Conservation (phyloP, 2,329 filamentous ascomycete genomes). For the Talaromyces sp. region DNA sequence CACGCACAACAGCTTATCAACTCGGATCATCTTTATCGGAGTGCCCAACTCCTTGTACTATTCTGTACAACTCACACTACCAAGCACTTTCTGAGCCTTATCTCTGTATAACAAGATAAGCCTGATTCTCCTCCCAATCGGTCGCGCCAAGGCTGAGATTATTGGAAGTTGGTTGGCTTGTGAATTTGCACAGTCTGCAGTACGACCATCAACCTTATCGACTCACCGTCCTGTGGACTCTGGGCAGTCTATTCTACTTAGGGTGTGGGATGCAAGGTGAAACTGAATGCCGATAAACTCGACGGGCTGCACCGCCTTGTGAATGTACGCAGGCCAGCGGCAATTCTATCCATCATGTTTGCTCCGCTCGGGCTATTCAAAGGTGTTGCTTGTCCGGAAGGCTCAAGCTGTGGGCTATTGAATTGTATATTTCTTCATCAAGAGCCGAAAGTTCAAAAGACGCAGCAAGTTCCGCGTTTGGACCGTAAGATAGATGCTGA, state of each 20-base stretch:
- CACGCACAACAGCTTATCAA: neutral
- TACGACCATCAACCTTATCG: neutral
- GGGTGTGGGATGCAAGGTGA: neutral
- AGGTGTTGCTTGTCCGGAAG: slow-evolving; percentile 49
- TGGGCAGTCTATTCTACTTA: neutral
- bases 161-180: neutral
- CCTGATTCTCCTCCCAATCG: neutral
- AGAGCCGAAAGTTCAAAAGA: slow-evolving; percentile 5
- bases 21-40: neutral
- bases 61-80: neutral
- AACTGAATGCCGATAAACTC: neutral
- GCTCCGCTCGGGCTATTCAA: slow-evolving; percentile 52
- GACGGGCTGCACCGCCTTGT: no score
- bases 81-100: neutral
- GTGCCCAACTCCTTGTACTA: neutral
- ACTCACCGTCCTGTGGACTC: neutral
- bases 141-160: neutral
- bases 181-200: neutral
- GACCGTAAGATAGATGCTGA: slow-evolving; percentile 18
- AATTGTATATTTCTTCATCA: slow-evolving; percentile 58
- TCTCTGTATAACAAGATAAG: neutral
- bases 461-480: neutral
- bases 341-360: slow-evolving; percentile 45
- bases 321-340: neutral
- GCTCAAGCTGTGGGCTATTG: slow-evolving; percentile 46